Percentiles rank a stretch among this genome's conserved stretches.
Evolutionary conservation across 169 alveolate species (phyloP).

Genomic region (Plasmodium sp.): DNA sequence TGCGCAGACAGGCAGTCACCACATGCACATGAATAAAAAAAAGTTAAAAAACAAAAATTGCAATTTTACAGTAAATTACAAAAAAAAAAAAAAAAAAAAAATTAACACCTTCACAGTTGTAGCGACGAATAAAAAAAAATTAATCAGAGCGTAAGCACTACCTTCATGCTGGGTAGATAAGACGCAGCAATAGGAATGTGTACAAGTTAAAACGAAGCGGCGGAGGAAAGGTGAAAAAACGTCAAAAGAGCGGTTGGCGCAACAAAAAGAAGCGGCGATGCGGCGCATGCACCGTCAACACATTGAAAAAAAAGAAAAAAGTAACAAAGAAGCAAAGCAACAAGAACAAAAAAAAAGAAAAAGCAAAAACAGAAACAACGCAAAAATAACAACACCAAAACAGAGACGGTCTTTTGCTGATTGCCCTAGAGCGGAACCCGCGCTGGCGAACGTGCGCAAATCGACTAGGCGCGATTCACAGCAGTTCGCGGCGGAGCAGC

Average conservation of each 20-base stretch:
- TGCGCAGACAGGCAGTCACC: neutral
- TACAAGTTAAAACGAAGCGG: neutral
- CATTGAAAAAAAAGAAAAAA: constrained; percentile 29
- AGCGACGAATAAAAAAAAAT: constrained; percentile 5
- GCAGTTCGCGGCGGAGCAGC: neutral
- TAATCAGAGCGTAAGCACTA: constrained; percentile 1
- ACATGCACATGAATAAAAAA: neutral
- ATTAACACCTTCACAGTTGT: constrained; percentile 4
- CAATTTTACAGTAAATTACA: constrained; percentile 1
- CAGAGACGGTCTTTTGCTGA: neutral
- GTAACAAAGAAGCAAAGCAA: neutral
- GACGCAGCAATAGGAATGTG: neutral
- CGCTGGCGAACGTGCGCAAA: neutral
- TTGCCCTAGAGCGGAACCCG: neutral
- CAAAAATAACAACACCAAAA: neutral
- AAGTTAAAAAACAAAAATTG: constrained; percentile 39
- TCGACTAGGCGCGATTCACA: neutral
- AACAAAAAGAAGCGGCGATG: constrained; percentile 18
- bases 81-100: constrained; percentile 7
- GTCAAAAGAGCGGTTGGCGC: constrained; percentile 16
- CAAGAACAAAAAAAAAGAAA: neutral
- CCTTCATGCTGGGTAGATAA: neutral
- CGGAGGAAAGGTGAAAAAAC: constrained; percentile 3
- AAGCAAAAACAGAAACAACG: neutral
- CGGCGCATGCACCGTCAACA: constrained; percentile 60